phyloP scores from a whole-genome alignment of 768 basidiomycete species.

The Dioszegia hungarica region DNA sequence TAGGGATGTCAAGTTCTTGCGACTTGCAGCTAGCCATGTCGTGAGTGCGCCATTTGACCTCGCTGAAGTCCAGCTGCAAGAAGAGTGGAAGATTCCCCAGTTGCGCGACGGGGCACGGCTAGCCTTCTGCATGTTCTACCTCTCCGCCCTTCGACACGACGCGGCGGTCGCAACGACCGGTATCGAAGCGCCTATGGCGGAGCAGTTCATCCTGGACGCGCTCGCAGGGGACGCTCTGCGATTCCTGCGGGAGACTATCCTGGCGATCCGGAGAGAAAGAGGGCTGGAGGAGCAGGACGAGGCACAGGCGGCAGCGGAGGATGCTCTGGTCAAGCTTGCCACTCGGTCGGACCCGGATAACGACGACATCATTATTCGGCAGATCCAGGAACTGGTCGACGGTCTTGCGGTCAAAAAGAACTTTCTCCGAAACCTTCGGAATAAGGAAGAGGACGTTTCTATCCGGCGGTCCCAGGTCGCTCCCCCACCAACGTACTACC shows the following conservation, averaged over 20 bases:
- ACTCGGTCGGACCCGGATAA: constrained; percentile 19
- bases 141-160: constrained; percentile 25
- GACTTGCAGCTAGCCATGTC: constrained; percentile 29
- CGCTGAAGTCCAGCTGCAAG: constrained; percentile 28
- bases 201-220: constrained; percentile 30
- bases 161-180: constrained; percentile 24
- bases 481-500: constrained; percentile 26
- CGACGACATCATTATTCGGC: constrained; percentile 26
- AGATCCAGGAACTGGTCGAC: constrained; percentile 26
- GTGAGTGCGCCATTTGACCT: constrained; percentile 16
- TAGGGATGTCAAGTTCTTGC: constrained; percentile 33
- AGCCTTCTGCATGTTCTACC: constrained; percentile 30
- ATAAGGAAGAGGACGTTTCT: constrained; percentile 39
- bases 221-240: constrained; percentile 33
- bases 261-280: constrained; percentile 24
- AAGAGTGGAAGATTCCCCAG: constrained; percentile 28
- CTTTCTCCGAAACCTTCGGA: constrained; percentile 29
- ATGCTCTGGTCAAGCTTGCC: constrained; percentile 26
- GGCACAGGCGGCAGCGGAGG: constrained; percentile 12
- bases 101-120: constrained; percentile 35
- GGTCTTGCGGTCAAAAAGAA: constrained; percentile 21
- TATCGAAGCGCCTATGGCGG: constrained; percentile 26
- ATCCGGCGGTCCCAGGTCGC: constrained; percentile 20
- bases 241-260: constrained; percentile 16
- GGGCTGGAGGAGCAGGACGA: constrained; percentile 27